Conservation (phyloP, 768 basidiomycete genomes). For the Boletus fagicola region DNA sequence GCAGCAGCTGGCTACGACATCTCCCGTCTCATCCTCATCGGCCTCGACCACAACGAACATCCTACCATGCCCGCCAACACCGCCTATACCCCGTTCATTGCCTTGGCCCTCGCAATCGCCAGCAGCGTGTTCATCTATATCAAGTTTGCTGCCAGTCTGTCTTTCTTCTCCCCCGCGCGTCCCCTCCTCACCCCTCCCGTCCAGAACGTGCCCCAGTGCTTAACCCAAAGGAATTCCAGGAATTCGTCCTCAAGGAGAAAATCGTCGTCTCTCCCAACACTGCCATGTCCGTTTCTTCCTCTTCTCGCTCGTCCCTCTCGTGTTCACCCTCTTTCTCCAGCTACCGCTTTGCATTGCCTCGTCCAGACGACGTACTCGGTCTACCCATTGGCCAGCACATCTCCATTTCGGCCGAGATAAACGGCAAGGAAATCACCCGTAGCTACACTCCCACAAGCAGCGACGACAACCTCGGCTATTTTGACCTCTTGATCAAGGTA, state of each 20-base stretch:
- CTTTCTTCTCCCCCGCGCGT: neutral
- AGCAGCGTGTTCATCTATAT: slow-evolving; percentile 50
- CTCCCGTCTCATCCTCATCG: slow-evolving; percentile 60
- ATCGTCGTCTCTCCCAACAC: slow-evolving; percentile 91
- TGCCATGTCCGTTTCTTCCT: slow-evolving; percentile 65
- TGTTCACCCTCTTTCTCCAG: slow-evolving; percentile 39
- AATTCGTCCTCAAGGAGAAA: slow-evolving; percentile 81
- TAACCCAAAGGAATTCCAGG: slow-evolving; percentile 73
- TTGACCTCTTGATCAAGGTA: slow-evolving; percentile 97
- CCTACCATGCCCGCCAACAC: slow-evolving; percentile 17
- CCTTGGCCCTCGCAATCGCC: slow-evolving; percentile 51
- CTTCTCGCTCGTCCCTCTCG: neutral
- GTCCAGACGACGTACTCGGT: slow-evolving; percentile 74
- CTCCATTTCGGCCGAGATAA: slow-evolving; percentile 83
- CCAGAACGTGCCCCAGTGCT: slow-evolving; percentile 69
- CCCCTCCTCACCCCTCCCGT: slow-evolving; percentile 4
- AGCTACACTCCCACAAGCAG: slow-evolving; percentile 96
- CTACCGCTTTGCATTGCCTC: slow-evolving; percentile 88
- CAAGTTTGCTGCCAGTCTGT: slow-evolving; percentile 48
- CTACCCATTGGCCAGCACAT: slow-evolving; percentile 98
- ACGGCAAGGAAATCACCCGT: slow-evolving; percentile 85
- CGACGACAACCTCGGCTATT: slow-evolving; percentile 89
- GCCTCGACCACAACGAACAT: slow-evolving; percentile 34
- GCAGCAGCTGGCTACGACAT: slow-evolving; percentile 55
- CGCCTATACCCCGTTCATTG: slow-evolving; percentile 43